phyloP scores from a whole-genome alignment of 495 filamentous ascomycete species.

The Emericellopsis terricola region DNA sequence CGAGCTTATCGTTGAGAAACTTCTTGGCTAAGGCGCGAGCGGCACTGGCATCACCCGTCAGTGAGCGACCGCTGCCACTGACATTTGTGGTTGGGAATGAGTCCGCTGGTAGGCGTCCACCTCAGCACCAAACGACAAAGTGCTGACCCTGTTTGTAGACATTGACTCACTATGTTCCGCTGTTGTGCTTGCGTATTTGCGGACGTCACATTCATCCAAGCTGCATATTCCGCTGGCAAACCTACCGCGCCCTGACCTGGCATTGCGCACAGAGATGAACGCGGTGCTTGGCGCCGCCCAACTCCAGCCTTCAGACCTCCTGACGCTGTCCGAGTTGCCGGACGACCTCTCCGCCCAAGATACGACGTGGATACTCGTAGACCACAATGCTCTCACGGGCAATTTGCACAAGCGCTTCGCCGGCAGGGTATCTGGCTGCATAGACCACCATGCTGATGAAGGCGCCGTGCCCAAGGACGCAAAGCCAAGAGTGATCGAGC shows the following conservation, averaged over 20 bases:
- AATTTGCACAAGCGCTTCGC: conserved; percentile 22
- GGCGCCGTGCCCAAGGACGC: conserved; percentile 30
- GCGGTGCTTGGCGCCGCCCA: conserved; percentile 28
- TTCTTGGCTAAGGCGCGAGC: conserved; percentile 23
- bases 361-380: conserved; percentile 54
- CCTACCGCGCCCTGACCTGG: conserved; percentile 47
- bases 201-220: conserved; percentile 27
- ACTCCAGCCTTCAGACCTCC: conserved; percentile 22
- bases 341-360: conserved; percentile 12
- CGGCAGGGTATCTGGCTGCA: conserved; percentile 43
- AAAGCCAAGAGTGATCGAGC: conserved; percentile 46
- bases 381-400: conserved; percentile 70
- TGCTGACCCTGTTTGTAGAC: conserved; percentile 26
- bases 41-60: conserved; percentile 17
- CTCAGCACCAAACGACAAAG: conserved; percentile 4
- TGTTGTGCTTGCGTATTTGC: conserved; percentile 72
- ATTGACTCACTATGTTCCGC: conserved; percentile 83
- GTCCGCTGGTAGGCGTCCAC: conserved; percentile 37
- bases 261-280: conserved; percentile 66
- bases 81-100: conserved; percentile 59
- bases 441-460: conserved; percentile 91
- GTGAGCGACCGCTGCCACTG: conserved; percentile 20
- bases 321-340: conserved; percentile 34
- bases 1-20: conserved; percentile 2
- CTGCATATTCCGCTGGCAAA: conserved; percentile 72